Evolutionary conservation across 75 land plant genomes (phyloP).

Genomic region (Picea glauca): DNA sequence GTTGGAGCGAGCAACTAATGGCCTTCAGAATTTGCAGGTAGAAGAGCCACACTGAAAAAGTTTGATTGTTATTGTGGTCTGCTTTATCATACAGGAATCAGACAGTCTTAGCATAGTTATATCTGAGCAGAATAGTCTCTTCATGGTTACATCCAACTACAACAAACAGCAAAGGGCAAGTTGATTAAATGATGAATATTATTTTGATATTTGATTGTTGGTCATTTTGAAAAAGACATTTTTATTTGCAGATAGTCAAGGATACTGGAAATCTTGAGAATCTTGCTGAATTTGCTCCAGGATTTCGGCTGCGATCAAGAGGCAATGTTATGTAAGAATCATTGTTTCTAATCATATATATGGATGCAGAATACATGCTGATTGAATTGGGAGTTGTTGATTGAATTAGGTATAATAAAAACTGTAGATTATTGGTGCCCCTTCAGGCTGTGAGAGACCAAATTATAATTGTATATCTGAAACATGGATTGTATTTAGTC

Average conservation of each 20-base stretch:
- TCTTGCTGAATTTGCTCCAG: slow-evolving; percentile 60
- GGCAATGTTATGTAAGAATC: slow-evolving; percentile 62
- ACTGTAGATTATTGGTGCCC: background rate
- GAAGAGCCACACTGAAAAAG: background rate
- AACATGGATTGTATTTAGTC: background rate
- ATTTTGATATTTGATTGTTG: background rate
- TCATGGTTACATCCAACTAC: no score
- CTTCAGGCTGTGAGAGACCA: background rate
- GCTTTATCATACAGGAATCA: background rate
- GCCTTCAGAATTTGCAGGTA: slow-evolving; percentile 83
- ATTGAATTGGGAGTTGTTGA: background rate
- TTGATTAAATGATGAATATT: no score
- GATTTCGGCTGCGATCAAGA: slow-evolving; percentile 49
- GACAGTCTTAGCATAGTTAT: background rate
- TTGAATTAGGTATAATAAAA: background rate
- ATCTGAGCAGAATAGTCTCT: background rate
- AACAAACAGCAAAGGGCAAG: no score
- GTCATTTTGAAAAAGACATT: background rate
- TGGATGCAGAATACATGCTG: background rate
- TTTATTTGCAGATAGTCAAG: slow-evolving; percentile 46
- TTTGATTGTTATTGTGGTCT: background rate
- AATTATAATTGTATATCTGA: background rate
- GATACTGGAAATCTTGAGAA: slow-evolving; percentile 58
- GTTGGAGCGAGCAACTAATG: slow-evolving; percentile 66
- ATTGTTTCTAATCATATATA: background rate